Conservation (phyloP, 2,329 filamentous ascomycete genomes). For the Trichocomaceae sp. region DNA sequence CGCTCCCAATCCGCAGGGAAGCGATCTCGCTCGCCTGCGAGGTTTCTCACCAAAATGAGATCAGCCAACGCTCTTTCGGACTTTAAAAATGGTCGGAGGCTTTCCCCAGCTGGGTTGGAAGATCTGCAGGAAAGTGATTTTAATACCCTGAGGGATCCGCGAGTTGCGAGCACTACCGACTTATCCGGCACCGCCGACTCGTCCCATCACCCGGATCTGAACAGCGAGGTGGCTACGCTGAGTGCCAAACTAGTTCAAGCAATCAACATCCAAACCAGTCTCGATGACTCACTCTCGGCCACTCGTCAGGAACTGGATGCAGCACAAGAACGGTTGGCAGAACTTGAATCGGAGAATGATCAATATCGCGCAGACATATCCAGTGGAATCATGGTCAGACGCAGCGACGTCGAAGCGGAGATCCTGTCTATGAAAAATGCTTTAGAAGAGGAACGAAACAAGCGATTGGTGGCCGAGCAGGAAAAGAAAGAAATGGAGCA, state of each 20-base stretch:
- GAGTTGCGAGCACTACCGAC: constrained; percentile 31
- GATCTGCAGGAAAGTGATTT: constrained; percentile 36
- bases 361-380: constrained; percentile 65
- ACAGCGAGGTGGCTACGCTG: constrained; percentile 74
- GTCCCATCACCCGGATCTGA: constrained; percentile 53
- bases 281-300: constrained; percentile 80
- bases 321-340: constrained; percentile 59
- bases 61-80: constrained; percentile 38
- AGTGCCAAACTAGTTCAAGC: constrained; percentile 96
- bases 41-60: constrained; percentile 38
- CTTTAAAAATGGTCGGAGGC: constrained; percentile 21
- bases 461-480: constrained; percentile 60
- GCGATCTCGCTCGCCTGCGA: constrained; percentile 29
- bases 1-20: constrained; percentile 33
- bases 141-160: constrained; percentile 42
- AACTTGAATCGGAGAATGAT: constrained; percentile 62
- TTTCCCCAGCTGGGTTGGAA: constrained; percentile 24
- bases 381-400: constrained; percentile 68
- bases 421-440: constrained; percentile 54
- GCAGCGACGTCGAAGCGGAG: constrained; percentile 66
- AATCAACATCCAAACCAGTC: constrained; percentile 88
- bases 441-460: constrained; percentile 59
- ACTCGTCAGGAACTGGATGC: constrained; percentile 77
- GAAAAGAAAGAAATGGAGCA: constrained; percentile 86
- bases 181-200: constrained; percentile 30